Base-by-base conservation (phyloP, 306 rosid genomes). In the Glycine soja region DNA sequence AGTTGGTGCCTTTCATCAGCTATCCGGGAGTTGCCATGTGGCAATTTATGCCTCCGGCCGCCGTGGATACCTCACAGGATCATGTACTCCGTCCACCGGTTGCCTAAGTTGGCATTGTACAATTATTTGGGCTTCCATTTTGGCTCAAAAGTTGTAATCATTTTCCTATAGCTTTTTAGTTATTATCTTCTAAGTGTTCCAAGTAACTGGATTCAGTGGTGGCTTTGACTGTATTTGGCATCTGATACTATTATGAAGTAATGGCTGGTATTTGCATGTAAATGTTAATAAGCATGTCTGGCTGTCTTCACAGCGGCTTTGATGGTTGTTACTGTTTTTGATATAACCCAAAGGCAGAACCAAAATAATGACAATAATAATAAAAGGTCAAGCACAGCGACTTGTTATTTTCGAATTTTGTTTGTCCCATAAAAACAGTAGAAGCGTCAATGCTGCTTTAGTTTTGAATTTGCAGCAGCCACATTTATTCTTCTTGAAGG, bases 1-100 rank as follows among this genome's bases (percentile, higher is more conserved):
- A 95, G 89, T 73, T 91, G 89, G 90, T 95, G 80, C 99, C 97
- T 36, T 89, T 91, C 90, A 80, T 92, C 36, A 82, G 97, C 58
- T 95, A 95, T 82, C 99, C 99, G 0, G 95, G 97, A 36, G 95
- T 95, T 38, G 97, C 95, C 81, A 91, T 95, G 99, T 95, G 99
- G 99, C 99, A 95, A 78, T 95, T 95, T 86, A 89, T 93, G 99
- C 97, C 97, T 5, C 97, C 97, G 1, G 99, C 99, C 2, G 83
- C 97, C 0, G 93, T 93, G 87, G 99, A 93, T 85, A 95, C 97
- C 69, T 95, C 99, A 43, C 97, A 95, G 92, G 99, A 95, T 88
- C 99, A 95, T 57, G 97, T 90, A 6, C 97, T 90, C 89, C 97
- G 99, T 53, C 97, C 99, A 19, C 99, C 99, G 4, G 99, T 91